These are phyloP conservation scores for Nemania sp. DNA, from an alignment of 2,329 filamentous ascomycete species.

Conservation along the genomic window DNA sequence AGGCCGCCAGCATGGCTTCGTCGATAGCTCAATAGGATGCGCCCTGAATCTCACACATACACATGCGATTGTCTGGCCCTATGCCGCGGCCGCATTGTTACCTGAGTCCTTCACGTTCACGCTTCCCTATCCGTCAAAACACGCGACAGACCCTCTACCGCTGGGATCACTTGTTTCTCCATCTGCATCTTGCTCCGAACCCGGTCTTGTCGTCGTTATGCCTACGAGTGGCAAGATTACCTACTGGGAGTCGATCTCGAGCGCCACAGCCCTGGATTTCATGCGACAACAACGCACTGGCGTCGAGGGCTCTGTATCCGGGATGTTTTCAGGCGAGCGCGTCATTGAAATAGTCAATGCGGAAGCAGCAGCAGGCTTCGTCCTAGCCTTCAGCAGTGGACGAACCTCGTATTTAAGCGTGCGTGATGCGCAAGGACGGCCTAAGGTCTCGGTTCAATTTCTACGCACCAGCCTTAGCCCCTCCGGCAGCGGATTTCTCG, in stretches of 20 bases:
- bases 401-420: constrained; percentile 85
- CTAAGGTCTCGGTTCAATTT: constrained; percentile 76
- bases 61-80: constrained; percentile 89
- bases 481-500: constrained; percentile 69
- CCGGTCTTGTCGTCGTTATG: constrained; percentile 85
- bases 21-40: constrained; percentile 69
- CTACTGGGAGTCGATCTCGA: constrained; percentile 95
- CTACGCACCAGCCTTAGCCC: constrained; percentile 65
- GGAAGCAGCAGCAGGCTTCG: constrained; percentile 81
- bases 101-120: constrained; percentile 80
- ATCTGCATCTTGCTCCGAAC: constrained; percentile 75
- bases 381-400: constrained; percentile 82
- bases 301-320: constrained; percentile 73
- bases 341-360: constrained; percentile 79
- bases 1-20: constrained; percentile 68
- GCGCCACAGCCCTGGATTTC: constrained; percentile 79
- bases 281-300: constrained; percentile 81
- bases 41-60: constrained; percentile 80
- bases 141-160: constrained; percentile 71
- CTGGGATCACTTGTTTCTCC: constrained; percentile 81
- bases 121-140: constrained; percentile 72
- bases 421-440: constrained; percentile 83
- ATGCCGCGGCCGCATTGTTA: constrained; percentile 68
- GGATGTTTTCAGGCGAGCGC: constrained; percentile 77
- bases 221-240: constrained; percentile 81